A percentile compares a stretch with the other conserved stretches of the same genome.
These are phyloP conservation scores for Lactifluus subvellereus DNA, from an alignment of 768 basidiomycete genomes.

Conservation along the genomic window DNA sequence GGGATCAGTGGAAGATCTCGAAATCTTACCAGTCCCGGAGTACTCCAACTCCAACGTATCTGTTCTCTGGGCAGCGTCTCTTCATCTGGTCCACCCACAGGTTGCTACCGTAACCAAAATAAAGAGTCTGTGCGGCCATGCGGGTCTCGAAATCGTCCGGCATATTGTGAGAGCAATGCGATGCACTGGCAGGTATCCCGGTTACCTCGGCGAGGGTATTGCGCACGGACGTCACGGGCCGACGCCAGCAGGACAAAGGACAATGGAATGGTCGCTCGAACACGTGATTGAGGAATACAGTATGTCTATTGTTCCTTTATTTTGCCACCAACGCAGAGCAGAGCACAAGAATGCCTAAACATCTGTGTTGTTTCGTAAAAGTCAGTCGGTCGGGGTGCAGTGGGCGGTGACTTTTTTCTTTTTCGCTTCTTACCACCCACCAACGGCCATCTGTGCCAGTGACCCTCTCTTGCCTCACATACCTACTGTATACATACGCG, in stretches of 20 bases:
- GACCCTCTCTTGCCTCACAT: neutral
- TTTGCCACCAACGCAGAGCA: neutral
- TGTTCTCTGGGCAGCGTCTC: constrained; percentile 16
- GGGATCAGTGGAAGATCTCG: neutral
- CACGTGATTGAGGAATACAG: neutral
- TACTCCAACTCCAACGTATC: constrained; percentile 6
- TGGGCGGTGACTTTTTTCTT: neutral
- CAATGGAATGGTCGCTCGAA: neutral
- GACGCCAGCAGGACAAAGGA: too few relatives aligned
- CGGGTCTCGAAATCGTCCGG: neutral
- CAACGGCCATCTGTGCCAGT: neutral
- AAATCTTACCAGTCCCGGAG: constrained; percentile 12
- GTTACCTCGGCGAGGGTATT: too few relatives aligned
- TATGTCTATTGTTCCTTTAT: neutral
- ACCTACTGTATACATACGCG: neutral
- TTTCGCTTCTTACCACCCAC: neutral
- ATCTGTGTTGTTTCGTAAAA: too few relatives aligned
- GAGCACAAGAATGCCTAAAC: too few relatives aligned
- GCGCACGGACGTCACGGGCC: neutral
- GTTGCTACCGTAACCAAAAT: constrained; percentile 21
- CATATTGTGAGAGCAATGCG: neutral
- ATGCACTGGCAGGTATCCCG: neutral
- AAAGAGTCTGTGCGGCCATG: neutral
- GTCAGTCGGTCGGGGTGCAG: too few relatives aligned
- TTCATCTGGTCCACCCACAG: constrained; percentile 21